Conservation (phyloP, 768 basidiomycete genomes). For the Paxillus ammoniavirescens region DNA sequence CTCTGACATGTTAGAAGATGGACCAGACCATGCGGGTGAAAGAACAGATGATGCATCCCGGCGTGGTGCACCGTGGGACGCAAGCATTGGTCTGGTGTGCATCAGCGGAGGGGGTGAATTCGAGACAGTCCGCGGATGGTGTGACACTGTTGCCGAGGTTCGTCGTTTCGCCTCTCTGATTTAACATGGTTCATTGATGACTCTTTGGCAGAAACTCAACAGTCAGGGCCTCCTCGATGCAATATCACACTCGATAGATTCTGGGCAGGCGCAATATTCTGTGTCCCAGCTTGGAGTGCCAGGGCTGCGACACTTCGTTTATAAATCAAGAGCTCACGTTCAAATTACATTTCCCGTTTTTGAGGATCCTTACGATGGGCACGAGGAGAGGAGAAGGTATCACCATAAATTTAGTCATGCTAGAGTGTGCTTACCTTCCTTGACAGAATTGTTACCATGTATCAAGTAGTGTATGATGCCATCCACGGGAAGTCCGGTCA, state of each 20-base stretch:
- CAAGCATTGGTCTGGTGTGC: slow-evolving; percentile 67
- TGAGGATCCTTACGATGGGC: slow-evolving; percentile 78
- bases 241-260: slow-evolving; percentile 45
- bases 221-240: slow-evolving; percentile 54
- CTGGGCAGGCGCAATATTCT: slow-evolving; percentile 59
- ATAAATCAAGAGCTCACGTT: slow-evolving; percentile 87
- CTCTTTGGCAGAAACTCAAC: slow-evolving; percentile 54
- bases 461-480: slow-evolving; percentile 84
- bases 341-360: slow-evolving; percentile 86
- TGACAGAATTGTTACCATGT: slow-evolving; percentile 75
- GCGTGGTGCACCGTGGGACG: slow-evolving; percentile 24
- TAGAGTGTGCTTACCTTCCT: slow-evolving; percentile 2
- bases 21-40: slow-evolving; percentile 3
- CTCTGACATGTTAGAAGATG: not conserved
- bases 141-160: slow-evolving; percentile 62
- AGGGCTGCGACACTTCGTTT: slow-evolving; percentile 90
- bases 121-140: slow-evolving; percentile 78
- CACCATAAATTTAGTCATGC: slow-evolving; percentile 7
- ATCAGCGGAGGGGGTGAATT: slow-evolving; percentile 84
- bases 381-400: slow-evolving; percentile 60
- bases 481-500: slow-evolving; percentile 91
- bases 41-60: not conserved
- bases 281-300: slow-evolving; percentile 81
- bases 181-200: not conserved
- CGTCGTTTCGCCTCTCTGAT: slow-evolving; percentile 9